Conservation (phyloP, 208 protist genomes). For the Crithidia thermophila region DNA sequence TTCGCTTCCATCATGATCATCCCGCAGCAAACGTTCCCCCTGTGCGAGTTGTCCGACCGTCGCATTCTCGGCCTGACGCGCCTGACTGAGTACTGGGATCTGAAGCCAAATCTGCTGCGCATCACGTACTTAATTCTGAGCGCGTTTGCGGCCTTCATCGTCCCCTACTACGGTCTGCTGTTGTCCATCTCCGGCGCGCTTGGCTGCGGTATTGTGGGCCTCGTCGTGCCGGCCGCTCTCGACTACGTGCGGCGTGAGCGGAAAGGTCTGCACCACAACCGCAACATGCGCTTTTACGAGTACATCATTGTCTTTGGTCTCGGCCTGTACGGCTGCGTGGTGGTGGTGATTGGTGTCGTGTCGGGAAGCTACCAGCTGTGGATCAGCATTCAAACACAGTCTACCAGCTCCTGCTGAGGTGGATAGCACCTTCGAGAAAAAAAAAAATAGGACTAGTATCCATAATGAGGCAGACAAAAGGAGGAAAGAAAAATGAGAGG, state of each 20-base stretch:
- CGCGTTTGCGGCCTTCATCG: slow-evolving; percentile 42
- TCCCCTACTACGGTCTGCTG: slow-evolving; percentile 63
- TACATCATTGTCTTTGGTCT: slow-evolving; percentile 46
- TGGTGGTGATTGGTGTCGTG: slow-evolving; percentile 46
- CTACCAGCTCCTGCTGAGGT: slow-evolving; percentile 35
- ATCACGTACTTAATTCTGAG: slow-evolving; percentile 34
- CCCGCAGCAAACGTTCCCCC: slow-evolving; percentile 53
- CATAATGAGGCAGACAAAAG: not conserved
- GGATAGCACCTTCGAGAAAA: not conserved
- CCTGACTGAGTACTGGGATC: slow-evolving; percentile 44
- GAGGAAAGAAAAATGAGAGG: slow-evolving; percentile 1
- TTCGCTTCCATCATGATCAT: slow-evolving; percentile 55
- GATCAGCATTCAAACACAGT: slow-evolving; percentile 47
- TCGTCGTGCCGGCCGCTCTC: slow-evolving; percentile 53
- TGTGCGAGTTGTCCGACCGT: slow-evolving; percentile 56
- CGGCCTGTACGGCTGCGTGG: slow-evolving; percentile 48
- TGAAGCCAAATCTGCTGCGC: slow-evolving; percentile 49
- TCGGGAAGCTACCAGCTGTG: slow-evolving; percentile 57
- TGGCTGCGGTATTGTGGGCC: slow-evolving; percentile 51
- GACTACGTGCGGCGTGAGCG: slow-evolving; percentile 55
- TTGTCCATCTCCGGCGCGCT: slow-evolving; percentile 54
- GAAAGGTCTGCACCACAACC: slow-evolving; percentile 32
- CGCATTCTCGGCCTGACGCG: slow-evolving; percentile 47
- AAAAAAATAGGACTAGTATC: not conserved
- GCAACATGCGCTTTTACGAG: slow-evolving; percentile 47